These are phyloP conservation scores for Trametes versicolor DNA, from an alignment of 1,284 basidiomycete genomes.

Conservation along the genomic window DNA sequence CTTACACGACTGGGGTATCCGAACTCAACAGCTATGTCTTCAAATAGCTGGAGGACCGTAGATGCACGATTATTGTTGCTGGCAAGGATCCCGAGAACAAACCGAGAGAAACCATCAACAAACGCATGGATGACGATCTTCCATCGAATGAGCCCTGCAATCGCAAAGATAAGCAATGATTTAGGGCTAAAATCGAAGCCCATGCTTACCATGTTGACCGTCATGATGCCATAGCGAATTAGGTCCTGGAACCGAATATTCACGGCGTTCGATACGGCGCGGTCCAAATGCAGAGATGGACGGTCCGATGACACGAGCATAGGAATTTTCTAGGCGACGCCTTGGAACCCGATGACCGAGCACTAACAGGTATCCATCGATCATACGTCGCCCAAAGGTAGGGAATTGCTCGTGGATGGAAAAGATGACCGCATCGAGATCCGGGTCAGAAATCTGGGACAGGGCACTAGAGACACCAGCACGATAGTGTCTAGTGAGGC, in stretches of 20 bases:
- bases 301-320: conserved; percentile 32
- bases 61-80: conserved; percentile 34
- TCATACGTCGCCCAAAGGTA: conserved; percentile 38
- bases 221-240: conserved; percentile 45
- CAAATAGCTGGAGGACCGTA: conserved; percentile 38
- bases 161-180: not conserved
- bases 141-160: conserved; percentile 40
- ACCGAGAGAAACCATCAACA: conserved; percentile 48
- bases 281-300: conserved; percentile 29
- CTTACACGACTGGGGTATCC: conserved; percentile 39
- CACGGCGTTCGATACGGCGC: conserved; percentile 29
- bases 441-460: conserved; percentile 26
- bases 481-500: not conserved
- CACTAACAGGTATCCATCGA: conserved; percentile 33
- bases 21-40: conserved; percentile 14
- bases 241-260: conserved; percentile 42
- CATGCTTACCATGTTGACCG: conserved; percentile 46
- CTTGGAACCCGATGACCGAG: conserved; percentile 29
- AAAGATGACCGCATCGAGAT: conserved; percentile 34
- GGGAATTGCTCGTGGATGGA: conserved; percentile 36
- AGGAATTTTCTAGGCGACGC: conserved; percentile 27
- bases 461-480: not conserved
- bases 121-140: conserved; percentile 51
- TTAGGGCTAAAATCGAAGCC: not conserved
- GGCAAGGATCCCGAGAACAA: conserved; percentile 43